phyloP scores from a whole-genome alignment of 495 filamentous ascomycete species.

The Neurospora discreta region DNA sequence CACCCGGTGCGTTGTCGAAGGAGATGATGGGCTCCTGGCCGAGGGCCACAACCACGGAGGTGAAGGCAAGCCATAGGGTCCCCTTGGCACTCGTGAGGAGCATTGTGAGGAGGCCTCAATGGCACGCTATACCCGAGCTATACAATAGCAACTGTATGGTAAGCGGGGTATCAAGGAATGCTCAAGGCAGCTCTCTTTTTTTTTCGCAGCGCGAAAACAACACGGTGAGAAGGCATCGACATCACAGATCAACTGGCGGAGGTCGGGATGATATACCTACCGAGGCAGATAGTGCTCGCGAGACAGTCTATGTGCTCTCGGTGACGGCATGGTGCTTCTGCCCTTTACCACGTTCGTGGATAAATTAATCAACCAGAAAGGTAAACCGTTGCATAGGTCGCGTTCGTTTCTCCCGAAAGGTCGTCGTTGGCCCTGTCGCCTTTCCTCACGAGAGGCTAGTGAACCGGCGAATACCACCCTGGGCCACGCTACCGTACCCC shows the following conservation, averaged over 20 bases:
- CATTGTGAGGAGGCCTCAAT: slow-evolving; percentile 9
- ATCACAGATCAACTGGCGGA: neutral
- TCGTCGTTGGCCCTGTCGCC: neutral
- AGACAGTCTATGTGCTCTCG: neutral
- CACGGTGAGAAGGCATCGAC: neutral
- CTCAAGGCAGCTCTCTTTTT: neutral
- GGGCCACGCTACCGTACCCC: neutral
- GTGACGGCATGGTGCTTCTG: slow-evolving; percentile 3
- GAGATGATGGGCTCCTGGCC: slow-evolving; percentile 47
- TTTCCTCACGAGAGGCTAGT: neutral
- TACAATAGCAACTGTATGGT: neutral
- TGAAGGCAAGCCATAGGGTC: slow-evolving; percentile 15
- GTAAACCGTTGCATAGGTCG: slow-evolving; percentile 5
- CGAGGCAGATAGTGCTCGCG: slow-evolving; percentile 5
- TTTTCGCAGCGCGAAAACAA: neutral
- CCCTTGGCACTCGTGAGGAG: slow-evolving; percentile 12
- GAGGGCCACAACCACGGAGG: slow-evolving; percentile 30
- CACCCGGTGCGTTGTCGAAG: slow-evolving; percentile 27
- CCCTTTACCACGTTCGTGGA: slow-evolving; percentile 9
- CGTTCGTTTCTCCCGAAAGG: slow-evolving; percentile 9
- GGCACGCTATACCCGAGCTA: neutral
- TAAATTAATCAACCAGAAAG: slow-evolving; percentile 19
- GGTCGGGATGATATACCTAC: slow-evolving; percentile 13
- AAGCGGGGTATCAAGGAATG: neutral
- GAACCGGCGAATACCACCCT: neutral